Base-by-base conservation (phyloP, 1,284 basidiomycete genomes). In the Neolentinus lepideus region DNA sequence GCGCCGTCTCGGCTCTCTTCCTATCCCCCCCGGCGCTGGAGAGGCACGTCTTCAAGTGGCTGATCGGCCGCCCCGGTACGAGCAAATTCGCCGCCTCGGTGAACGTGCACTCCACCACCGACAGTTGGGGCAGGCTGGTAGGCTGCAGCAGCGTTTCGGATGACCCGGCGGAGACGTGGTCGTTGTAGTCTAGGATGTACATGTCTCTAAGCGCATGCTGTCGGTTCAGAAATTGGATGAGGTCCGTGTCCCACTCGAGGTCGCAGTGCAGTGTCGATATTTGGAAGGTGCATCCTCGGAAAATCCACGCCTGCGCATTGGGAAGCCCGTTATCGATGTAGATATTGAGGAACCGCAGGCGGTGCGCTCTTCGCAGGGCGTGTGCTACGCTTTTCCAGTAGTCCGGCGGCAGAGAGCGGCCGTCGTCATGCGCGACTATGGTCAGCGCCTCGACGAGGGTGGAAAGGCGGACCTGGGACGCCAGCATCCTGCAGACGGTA, bases 1-100 rank as follows among this genome's bases (percentile, higher is more conserved):
- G 57, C 0, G 63, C 60, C 66, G 84, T 68, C 62, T 86, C 84
- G 1, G 68, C 68, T 25, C 72, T 71, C 67, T 84, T 84, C 36
- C 76, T 78, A 8, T 60, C 61, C 2, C 68, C 55, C 54, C 71
- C 71, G n/a, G 77, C 71, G 54, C 71, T 71, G 22, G 84, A 84
- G 64, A 86, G 81, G 61, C 83, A 85, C n/a, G 84, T 84, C 65
- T 86, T 86, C 58, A 86, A 72, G 54, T 76, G 78, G 1, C 75
- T 73, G 46, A 86, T 67, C 2, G 84, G 82, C 1, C 84, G 72
- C 12, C 70, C 71, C 1, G 83, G 81, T n/a, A 79, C 73, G 14
- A 85, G 68, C 9, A 73, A 71, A 50, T 71, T 70, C 2, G 80
- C 83, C 0, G 83, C 84, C 67, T 84, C 83, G 24, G 77, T 71